Evolutionary conservation across 768 basidiomycete genomes (phyloP).

Genomic region (Antrodiella citrinella): DNA sequence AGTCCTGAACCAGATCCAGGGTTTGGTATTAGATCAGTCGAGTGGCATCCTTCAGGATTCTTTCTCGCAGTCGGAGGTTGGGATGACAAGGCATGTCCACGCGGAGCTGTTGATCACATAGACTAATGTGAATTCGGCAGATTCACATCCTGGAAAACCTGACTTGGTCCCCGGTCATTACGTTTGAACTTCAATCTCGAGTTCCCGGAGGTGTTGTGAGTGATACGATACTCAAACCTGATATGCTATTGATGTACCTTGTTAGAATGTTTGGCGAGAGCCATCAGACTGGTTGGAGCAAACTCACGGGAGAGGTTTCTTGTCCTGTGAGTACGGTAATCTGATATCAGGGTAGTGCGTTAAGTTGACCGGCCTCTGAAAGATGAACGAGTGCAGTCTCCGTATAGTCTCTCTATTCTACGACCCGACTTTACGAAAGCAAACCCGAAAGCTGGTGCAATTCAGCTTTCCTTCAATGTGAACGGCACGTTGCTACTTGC

Average conservation of each 20-base stretch:
- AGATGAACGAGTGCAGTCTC: conserved; percentile 63
- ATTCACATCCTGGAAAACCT: conserved; percentile 68
- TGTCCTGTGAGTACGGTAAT: conserved; percentile 57
- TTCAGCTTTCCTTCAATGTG: conserved; percentile 77
- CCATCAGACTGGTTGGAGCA: conserved; percentile 78
- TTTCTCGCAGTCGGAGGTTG: conserved; percentile 81
- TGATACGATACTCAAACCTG: conserved; percentile 6
- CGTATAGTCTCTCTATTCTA: conserved; percentile 40
- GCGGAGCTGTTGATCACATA: neutral
- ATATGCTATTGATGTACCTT: neutral
- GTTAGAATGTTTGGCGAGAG: conserved; percentile 79
- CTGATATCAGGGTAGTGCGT: no score
- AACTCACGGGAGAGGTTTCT: conserved; percentile 78
- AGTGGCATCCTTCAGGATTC: conserved; percentile 83
- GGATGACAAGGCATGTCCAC: conserved; percentile 67
- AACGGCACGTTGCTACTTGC: conserved; percentile 66
- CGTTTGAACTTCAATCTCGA: conserved; percentile 53
- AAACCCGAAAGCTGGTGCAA: conserved; percentile 56
- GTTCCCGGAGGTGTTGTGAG: conserved; percentile 52
- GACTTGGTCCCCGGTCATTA: conserved; percentile 63
- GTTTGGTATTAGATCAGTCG: conserved; percentile 68
- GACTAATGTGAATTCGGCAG: conserved; percentile 27
- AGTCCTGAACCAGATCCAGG: conserved; percentile 71
- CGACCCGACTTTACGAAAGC: conserved; percentile 54
- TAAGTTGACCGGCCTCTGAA: no score